These are phyloP conservation scores for Prunus davidiana DNA, from an alignment of 306 rosid species.

Conservation along the genomic window DNA sequence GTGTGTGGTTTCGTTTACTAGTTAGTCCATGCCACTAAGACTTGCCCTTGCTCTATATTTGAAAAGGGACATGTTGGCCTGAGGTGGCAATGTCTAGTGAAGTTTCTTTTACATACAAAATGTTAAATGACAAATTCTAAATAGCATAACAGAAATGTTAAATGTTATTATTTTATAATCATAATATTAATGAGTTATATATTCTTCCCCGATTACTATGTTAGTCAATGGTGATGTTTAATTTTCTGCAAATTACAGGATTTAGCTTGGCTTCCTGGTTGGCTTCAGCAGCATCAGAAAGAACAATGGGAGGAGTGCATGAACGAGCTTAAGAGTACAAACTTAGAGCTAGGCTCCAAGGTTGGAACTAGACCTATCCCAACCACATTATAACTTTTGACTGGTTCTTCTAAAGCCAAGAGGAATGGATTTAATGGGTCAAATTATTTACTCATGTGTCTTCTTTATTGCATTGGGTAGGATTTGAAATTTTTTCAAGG, in stretches of 20 bases:
- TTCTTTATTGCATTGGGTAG: constrained; percentile 38
- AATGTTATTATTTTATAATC: not conserved
- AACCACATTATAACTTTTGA: not conserved
- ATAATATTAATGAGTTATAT: not conserved
- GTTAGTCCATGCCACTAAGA: not conserved
- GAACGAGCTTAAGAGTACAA: constrained; percentile 32
- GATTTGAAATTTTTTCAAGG: constrained; percentile 32
- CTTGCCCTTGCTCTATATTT: not conserved
- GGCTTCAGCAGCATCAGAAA: constrained; percentile 72
- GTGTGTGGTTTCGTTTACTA: not conserved
- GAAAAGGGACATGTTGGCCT: too few relatives aligned
- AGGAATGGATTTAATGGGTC: constrained; percentile 6
- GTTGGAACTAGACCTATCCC: constrained; percentile 28
- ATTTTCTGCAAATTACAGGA: constrained; percentile 43
- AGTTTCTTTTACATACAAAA: not conserved
- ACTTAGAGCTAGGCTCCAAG: constrained; percentile 34
- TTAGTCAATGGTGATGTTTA: not conserved
- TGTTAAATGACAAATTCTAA: not conserved
- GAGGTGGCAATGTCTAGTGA: not conserved
- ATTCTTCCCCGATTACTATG: not conserved
- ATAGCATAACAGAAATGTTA: not conserved
- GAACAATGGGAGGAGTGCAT: constrained; percentile 36
- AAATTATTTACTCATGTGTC: constrained; percentile 23
- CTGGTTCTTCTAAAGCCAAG: not conserved
- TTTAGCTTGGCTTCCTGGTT: constrained; percentile 77